Percentiles rank a stretch among this genome's conserved stretches.
Evolutionary conservation across 2,329 filamentous ascomycete genomes (phyloP).

Genomic region (Podosphaera fusca): DNA sequence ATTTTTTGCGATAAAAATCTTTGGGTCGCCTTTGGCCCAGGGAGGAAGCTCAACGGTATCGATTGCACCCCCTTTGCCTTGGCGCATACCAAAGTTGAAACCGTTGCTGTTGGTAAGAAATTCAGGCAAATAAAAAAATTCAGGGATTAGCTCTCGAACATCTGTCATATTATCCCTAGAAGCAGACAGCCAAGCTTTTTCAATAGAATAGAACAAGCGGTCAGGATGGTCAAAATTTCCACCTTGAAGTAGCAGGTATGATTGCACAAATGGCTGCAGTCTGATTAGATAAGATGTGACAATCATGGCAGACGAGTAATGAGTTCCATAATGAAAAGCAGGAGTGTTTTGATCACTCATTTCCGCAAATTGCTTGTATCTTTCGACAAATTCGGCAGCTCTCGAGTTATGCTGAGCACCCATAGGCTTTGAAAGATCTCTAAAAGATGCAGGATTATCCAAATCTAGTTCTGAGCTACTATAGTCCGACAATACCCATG

Average conservation of each 20-base stretch:
- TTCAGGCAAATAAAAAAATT: constrained; percentile 92
- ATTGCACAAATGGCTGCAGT: constrained; percentile 86
- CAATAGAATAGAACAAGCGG: constrained; percentile 79
- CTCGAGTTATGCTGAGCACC: constrained; percentile 63
- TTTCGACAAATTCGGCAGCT: constrained; percentile 57
- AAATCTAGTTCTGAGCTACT: constrained; percentile 82
- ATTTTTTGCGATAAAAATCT: constrained; percentile 87
- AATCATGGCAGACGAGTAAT: constrained; percentile 98
- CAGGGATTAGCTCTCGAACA: constrained; percentile 80
- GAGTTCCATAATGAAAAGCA: constrained; percentile 92
- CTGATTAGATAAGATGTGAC: constrained; percentile 91
- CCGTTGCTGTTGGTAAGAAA: constrained; percentile 85
- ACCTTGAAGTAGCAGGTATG: constrained; percentile 84
- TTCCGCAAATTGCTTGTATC: constrained; percentile 71
- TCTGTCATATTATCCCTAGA: constrained; percentile 81
- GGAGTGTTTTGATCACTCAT: constrained; percentile 56
- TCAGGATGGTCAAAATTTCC: constrained; percentile 92
- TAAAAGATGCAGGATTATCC: constrained; percentile 60
- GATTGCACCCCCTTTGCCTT: constrained; percentile 57
- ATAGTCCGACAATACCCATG: constrained; percentile 92
- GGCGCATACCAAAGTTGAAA: constrained; percentile 78
- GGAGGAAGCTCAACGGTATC: constrained; percentile 76
- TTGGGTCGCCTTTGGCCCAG: constrained; percentile 90
- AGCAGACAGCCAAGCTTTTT: constrained; percentile 75
- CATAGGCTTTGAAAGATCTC: constrained; percentile 89